Base-by-base conservation (phyloP, 2,329 filamentous ascomycete species). In the Metarhizium guizhouense region DNA sequence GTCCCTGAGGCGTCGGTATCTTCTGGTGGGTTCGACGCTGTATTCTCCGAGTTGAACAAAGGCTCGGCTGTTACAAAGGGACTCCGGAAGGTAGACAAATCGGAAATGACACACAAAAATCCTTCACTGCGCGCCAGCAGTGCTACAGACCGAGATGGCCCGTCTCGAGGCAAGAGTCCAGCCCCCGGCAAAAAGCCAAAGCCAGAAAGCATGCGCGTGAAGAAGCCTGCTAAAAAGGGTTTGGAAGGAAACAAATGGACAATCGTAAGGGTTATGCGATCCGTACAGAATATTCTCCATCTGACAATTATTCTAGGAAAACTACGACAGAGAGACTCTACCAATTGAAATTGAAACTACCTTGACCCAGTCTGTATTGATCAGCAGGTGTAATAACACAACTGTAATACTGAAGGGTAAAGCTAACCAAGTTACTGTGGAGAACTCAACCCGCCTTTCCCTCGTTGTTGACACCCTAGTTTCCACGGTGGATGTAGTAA, bases 51-150 rank as follows among this genome's bases (percentile, higher is more conserved):
- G 62, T 76, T 99, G 54, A 97, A 97, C 74, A 86, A 87, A 69
- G 94, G 94, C 56, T 84, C 89, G 58, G 79, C 83, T n/a, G 89
- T 99, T 57, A 99, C 94, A 4, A 85, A 89, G 61, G 86, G 88
- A 36, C 79, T 99, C 40, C 87, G 88, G 62, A 99, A 96, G 77
- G 94, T 99, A 52, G 93, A 96, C 74, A 87, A 86, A 68, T 94
- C 88, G 54, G 81, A 97, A 71, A 96, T 96, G 93, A 99, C 94
- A 58, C 94, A 99, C 75, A 97, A 97, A 78, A 99, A 99, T 73
- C 94, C 94, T 14, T 83, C 85, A 10, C 78, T 99, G 56, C 86
- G 94, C 59, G 82, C 88, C 29, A 77, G 78, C 58, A 87, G 88
- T 13, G 80, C 83, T 3, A 79, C 88, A 32, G 81, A 79, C 25